Percentiles rank a stretch among this genome's conserved stretches.
phyloP scores from a whole-genome alignment of 148 eudicot species.

The Camellia granthamiana region DNA sequence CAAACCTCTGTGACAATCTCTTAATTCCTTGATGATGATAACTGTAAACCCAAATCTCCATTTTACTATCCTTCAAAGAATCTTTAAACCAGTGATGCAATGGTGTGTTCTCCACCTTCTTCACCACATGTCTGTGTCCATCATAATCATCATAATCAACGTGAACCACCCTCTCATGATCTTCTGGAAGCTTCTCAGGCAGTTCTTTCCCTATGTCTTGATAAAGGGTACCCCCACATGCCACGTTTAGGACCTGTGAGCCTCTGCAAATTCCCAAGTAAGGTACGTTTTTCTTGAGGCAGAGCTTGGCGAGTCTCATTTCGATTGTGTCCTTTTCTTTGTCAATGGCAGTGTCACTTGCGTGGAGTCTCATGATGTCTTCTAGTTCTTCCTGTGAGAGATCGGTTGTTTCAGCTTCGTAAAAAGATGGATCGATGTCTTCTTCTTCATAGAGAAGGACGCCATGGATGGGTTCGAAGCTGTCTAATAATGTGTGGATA shows the following conservation, averaged over 20 bases:
- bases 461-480: constrained; percentile 90
- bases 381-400: constrained; percentile 58
- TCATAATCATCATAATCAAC: constrained; percentile 76
- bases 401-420: constrained; percentile 29
- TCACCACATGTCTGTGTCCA: constrained; percentile 65
- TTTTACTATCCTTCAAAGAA: constrained; percentile 32
- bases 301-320: constrained; percentile 60
- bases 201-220: constrained; percentile 68
- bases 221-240: constrained; percentile 82
- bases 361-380: constrained; percentile 52
- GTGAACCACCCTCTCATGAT: constrained; percentile 46
- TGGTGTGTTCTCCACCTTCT: constrained; percentile 56
- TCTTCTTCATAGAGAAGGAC: constrained; percentile 90
- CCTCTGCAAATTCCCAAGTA: constrained; percentile 91
- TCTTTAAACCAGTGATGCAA: constrained; percentile 65
- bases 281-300: constrained; percentile 81
- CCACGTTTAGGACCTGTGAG: constrained; percentile 81
- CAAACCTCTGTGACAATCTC: constrained; percentile 62
- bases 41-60: constrained; percentile 67
- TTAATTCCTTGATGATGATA: constrained; percentile 95
- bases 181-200: constrained; percentile 28
- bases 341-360: constrained; percentile 81
- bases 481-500: constrained; percentile 55
- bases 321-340: constrained; percentile 80
- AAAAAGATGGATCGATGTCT: constrained; percentile 75